phyloP scores from a whole-genome alignment of 2,329 filamentous ascomycete species.

The Fusarium sublunatum region DNA sequence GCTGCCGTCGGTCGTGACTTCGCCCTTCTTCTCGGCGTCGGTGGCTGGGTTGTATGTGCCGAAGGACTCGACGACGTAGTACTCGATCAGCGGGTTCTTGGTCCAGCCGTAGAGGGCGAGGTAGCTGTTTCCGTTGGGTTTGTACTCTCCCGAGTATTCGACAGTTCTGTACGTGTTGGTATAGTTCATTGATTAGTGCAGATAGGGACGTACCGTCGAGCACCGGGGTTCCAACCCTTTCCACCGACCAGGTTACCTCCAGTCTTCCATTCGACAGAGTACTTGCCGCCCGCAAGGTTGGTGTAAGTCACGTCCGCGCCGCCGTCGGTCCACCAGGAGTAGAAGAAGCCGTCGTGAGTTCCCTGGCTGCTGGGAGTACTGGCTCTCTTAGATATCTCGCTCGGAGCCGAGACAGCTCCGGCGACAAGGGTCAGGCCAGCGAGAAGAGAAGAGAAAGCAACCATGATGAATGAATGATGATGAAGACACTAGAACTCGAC shows the following conservation, averaged over 20 bases:
- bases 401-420: slow-evolving; percentile 35
- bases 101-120: slow-evolving; percentile 56
- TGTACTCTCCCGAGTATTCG: slow-evolving; percentile 48
- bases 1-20: slow-evolving; percentile 51
- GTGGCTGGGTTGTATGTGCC: slow-evolving; percentile 49
- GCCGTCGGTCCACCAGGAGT: slow-evolving; percentile 62
- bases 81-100: slow-evolving; percentile 52
- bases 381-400: slow-evolving; percentile 40
- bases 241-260: slow-evolving; percentile 44
- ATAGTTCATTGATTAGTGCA: slow-evolving; percentile 43
- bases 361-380: slow-evolving; percentile 53
- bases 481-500: slow-evolving; percentile 4
- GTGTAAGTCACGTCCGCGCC: slow-evolving; percentile 58
- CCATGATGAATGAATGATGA: slow-evolving; percentile 37
- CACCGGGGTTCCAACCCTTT: slow-evolving; percentile 44
- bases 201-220: slow-evolving; percentile 46
- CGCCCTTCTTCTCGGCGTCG: slow-evolving; percentile 49
- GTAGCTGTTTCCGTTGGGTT: slow-evolving; percentile 53
- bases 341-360: slow-evolving; percentile 56
- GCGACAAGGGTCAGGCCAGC: slow-evolving; percentile 42
- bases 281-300: slow-evolving; percentile 57
- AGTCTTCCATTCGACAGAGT: slow-evolving; percentile 58
- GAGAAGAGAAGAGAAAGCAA: slow-evolving; percentile 44
- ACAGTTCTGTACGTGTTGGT: slow-evolving; percentile 21
- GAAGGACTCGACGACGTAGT: slow-evolving; percentile 54